Conservation (phyloP, 2,329 filamentous ascomycete species). For the Pseudocercospora eumusae region DNA sequence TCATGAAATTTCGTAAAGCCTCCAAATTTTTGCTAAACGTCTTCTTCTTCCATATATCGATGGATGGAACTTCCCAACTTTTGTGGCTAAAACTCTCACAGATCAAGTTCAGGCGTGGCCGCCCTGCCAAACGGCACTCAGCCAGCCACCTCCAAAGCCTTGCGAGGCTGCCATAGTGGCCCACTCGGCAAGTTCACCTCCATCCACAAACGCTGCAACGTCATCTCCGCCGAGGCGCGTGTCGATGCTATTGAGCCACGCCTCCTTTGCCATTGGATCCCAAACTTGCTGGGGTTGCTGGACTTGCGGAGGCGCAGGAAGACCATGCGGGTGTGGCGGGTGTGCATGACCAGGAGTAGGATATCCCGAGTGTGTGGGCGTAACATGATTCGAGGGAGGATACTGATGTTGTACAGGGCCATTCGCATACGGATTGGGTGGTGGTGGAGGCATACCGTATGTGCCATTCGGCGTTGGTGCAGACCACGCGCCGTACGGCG, state of each 20-base stretch:
- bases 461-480: conserved; percentile 27
- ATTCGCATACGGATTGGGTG: conserved; percentile 27
- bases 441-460: conserved; percentile 29
- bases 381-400: conserved; percentile 16
- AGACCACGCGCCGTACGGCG: conserved; percentile 29
- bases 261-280: conserved; percentile 36
- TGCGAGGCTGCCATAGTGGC: conserved; percentile 31
- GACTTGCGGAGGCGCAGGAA: conserved; percentile 15
- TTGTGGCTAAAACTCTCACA: background rate
- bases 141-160: conserved; percentile 34
- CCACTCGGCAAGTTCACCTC: conserved; percentile 41
- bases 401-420: conserved; percentile 21
- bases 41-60: background rate
- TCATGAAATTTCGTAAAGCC: background rate
- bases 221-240: conserved; percentile 45
- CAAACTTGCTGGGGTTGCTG: conserved; percentile 25
- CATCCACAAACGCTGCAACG: conserved; percentile 45
- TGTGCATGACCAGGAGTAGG: conserved; percentile 18
- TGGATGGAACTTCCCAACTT: background rate
- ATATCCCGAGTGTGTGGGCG: conserved; percentile 18
- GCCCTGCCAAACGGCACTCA: conserved; percentile 36
- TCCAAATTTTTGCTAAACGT: background rate
- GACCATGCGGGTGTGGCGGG: conserved; percentile 16
- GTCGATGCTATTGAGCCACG: conserved; percentile 42
- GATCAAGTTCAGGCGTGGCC: conserved; percentile 7